Evolutionary conservation across 2,329 filamentous ascomycete species (phyloP).

Genomic region (Ploettnerulaceae sp.): DNA sequence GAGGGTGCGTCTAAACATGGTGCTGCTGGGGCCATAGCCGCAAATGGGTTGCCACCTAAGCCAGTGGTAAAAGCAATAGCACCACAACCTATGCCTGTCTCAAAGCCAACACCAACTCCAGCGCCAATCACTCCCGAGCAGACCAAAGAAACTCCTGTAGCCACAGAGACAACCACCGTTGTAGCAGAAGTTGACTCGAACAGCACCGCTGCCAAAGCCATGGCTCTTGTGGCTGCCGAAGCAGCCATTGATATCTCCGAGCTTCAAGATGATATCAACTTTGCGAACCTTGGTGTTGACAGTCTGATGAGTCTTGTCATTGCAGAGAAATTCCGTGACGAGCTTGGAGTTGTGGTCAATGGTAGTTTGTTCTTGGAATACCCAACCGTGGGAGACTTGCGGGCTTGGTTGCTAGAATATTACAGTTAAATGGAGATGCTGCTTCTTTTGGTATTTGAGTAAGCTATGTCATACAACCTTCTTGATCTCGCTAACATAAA

Average conservation of each 20-base stretch:
- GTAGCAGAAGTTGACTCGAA: constrained; percentile 31
- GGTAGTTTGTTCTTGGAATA: constrained; percentile 36
- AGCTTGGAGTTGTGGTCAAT: constrained; percentile 31
- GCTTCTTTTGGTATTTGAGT: too few species aligned
- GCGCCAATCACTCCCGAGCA: background rate
- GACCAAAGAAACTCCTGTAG: background rate
- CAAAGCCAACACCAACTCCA: background rate
- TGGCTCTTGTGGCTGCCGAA: constrained; percentile 34
- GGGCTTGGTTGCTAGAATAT: constrained; percentile 31
- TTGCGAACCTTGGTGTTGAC: constrained; percentile 36
- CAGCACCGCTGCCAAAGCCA: constrained; percentile 26
- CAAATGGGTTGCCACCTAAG: too few species aligned
- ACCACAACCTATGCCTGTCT: background rate
- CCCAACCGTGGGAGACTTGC: constrained; percentile 34
- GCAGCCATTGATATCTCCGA: constrained; percentile 26
- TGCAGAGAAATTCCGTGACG: constrained; percentile 32
- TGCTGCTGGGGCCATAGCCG: background rate
- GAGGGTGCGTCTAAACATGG: constrained; percentile 6
- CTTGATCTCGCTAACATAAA: too few species aligned
- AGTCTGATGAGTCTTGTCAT: constrained; percentile 35
- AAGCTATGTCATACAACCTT: too few species aligned
- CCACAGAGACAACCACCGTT: background rate
- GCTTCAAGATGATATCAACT: constrained; percentile 28
- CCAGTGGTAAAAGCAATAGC: background rate
- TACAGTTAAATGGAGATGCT: constrained; percentile 25